Conservation (phyloP, 225 moss, liverwort and hornwort species). For the Sphagnum tenellum region DNA sequence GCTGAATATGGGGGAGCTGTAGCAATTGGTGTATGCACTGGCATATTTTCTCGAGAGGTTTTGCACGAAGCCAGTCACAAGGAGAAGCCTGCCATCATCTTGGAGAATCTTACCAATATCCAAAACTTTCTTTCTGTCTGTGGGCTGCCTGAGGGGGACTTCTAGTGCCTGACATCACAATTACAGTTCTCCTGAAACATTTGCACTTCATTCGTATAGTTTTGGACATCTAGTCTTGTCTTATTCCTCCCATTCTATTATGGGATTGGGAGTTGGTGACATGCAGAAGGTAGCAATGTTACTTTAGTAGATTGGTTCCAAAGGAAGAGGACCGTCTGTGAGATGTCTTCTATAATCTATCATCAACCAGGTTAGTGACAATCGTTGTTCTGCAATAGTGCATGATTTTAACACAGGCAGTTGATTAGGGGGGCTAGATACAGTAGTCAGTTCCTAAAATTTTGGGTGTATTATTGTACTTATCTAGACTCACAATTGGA, state of each 20-base stretch:
- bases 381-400: background rate
- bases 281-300: too few relatives aligned
- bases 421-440: too few relatives aligned
- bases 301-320: background rate
- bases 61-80: constrained; percentile 60
- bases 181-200: background rate
- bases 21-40: constrained; percentile 84
- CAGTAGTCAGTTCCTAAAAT: too few relatives aligned
- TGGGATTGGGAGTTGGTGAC: too few relatives aligned
- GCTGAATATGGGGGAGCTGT: constrained; percentile 80
- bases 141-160: constrained; percentile 28
- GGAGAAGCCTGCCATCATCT: constrained; percentile 42
- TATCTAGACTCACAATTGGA: too few relatives aligned
- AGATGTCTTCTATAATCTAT: background rate
- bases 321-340: background rate
- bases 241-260: background rate
- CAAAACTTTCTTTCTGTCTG: constrained; percentile 25
- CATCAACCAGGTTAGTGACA: background rate
- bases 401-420: too few relatives aligned
- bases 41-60: constrained; percentile 57
- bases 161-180: background rate
- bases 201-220: background rate
- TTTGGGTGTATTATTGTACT: too few relatives aligned
- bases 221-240: background rate
- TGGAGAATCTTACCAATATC: constrained; percentile 56